Base-by-base conservation (phyloP, 352 stramenopile species). In the Phytophthora europaea region DNA sequence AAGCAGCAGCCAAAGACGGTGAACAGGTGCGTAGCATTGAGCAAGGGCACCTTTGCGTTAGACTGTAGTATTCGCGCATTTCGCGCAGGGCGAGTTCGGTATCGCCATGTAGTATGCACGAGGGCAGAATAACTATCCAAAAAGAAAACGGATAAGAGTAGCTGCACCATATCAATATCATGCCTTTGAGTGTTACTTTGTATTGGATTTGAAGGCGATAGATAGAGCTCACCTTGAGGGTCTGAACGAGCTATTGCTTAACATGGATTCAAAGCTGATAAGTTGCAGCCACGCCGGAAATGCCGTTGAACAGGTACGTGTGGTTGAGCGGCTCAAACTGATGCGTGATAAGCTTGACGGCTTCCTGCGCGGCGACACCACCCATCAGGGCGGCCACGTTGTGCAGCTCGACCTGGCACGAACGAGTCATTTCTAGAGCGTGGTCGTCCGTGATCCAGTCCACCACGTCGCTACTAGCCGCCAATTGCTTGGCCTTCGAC, bases 241-340 rank as follows among this genome's bases (percentile, higher is more conserved):
- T 5, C 23, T 34, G 26, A 55, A 58, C 54, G 18, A 69, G 20
- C 20, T 59, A 50, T 52, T 23, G 12, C 20, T 51, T 23, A 26
- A 20, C 23, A 51, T 70, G 20, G 45, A 52, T 3, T 91, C 79
- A 97, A n/a, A 97, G 67, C 6, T 79, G 70, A 63, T 95, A 96
- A 9, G 89, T 92, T 13, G 75, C 88, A 28, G 88, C 91, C 23
- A 80, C 63, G 2, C 84, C 89, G 6, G 85, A 91, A 72, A 99
- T 99, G 23, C 97, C 98, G 83, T 99, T 99, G 84, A 98, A 99
- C 7, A 99, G 48, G 78, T 99, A 99, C 16, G 97, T 99, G 79
- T 99, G 97, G 78, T 99, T 91, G 6, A 99, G 71, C 0, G 98
- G 97, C 66, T 98, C 84, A 73, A 99, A 99, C 80, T 99, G 96